A percentile compares a stretch with the other conserved stretches of the same genome.
phyloP scores from a whole-genome alignment of 768 basidiomycete species.

The Vararia minispora region DNA sequence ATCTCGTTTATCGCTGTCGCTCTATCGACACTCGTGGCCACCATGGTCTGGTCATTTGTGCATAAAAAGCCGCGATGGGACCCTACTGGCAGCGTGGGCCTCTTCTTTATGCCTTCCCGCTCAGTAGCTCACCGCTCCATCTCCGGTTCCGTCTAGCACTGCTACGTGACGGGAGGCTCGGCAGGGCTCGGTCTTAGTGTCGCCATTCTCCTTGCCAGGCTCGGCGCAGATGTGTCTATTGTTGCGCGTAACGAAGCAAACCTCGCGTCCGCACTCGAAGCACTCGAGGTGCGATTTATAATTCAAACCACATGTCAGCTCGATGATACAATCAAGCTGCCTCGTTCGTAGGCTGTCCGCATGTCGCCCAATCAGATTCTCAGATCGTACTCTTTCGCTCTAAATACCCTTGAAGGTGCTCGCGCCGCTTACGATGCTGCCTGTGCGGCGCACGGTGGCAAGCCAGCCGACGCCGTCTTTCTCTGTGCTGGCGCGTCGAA shows the following conservation, averaged over 20 bases:
- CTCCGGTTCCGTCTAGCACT: conserved; percentile 39
- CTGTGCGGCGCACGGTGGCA: conserved; percentile 38
- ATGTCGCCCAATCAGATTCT: conserved; percentile 49
- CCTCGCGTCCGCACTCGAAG: conserved; percentile 45
- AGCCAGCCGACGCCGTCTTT: conserved; percentile 67
- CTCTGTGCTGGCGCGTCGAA: conserved; percentile 64
- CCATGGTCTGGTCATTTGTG: no score
- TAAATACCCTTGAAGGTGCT: conserved; percentile 42
- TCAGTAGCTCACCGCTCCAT: background rate
- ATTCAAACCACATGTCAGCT: background rate
- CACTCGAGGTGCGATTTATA: conserved; percentile 47
- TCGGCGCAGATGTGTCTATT: conserved; percentile 77
- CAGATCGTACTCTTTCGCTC: conserved; percentile 52
- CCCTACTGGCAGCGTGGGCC: no score
- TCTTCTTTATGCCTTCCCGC: no score
- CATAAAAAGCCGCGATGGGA: no score
- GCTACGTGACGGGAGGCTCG: conserved; percentile 79
- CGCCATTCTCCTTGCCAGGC: conserved; percentile 49
- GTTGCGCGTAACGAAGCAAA: conserved; percentile 65
- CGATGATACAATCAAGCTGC: background rate
- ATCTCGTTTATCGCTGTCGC: no score
- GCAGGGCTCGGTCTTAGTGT: conserved; percentile 71
- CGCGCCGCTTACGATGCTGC: conserved; percentile 52
- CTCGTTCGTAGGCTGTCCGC: conserved; percentile 33
- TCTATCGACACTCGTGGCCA: no score